These are phyloP conservation scores for Angomonas desouzai DNA, from an alignment of 208 protist species.

Conservation along the genomic window DNA sequence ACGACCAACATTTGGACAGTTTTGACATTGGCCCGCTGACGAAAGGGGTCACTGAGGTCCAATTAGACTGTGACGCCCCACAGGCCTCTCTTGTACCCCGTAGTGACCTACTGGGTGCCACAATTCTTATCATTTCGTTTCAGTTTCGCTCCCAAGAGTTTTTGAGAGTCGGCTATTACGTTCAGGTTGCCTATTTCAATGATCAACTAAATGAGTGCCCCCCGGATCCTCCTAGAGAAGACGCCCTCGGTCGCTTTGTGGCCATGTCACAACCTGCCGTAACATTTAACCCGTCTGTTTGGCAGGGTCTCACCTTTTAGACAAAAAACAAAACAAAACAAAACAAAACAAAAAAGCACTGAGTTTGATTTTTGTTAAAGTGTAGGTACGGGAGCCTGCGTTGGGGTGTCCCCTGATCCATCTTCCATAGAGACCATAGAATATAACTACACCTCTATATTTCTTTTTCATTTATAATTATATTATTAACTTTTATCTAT, in stretches of 20 bases:
- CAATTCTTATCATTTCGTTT: slow-evolving; percentile 95
- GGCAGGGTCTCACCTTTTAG: neutral
- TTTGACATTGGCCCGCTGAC: slow-evolving; percentile 96
- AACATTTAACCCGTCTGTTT: slow-evolving; percentile 37
- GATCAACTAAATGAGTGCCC: slow-evolving; percentile 57
- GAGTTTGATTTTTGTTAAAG: too few relatives aligned
- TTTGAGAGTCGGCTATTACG: slow-evolving; percentile 96
- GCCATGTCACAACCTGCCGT: slow-evolving; percentile 84
- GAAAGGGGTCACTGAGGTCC: slow-evolving; percentile 92
- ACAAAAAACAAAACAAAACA: slow-evolving; percentile 17
- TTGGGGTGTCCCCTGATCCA: too few relatives aligned
- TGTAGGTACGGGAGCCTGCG: too few relatives aligned
- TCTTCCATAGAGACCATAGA: slow-evolving; percentile 7
- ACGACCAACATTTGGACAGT: slow-evolving; percentile 96
- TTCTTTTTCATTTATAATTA: slow-evolving; percentile 10
- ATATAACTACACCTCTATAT: slow-evolving; percentile 10
- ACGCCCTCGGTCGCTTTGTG: slow-evolving; percentile 73
- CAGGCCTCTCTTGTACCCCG: slow-evolving; percentile 87
- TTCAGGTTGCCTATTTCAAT: slow-evolving; percentile 94
- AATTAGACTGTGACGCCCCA: slow-evolving; percentile 92
- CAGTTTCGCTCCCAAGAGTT: slow-evolving; percentile 95
- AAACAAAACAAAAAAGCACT: too few relatives aligned
- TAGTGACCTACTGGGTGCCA: slow-evolving; percentile 94
- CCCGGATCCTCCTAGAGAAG: slow-evolving; percentile 34
- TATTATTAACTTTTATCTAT: slow-evolving; percentile 12